Evolutionary conservation across 768 basidiomycete genomes (phyloP), one percentile per base, ranked within the genome.

Genomic region (Lentinula detonsa): DNA sequence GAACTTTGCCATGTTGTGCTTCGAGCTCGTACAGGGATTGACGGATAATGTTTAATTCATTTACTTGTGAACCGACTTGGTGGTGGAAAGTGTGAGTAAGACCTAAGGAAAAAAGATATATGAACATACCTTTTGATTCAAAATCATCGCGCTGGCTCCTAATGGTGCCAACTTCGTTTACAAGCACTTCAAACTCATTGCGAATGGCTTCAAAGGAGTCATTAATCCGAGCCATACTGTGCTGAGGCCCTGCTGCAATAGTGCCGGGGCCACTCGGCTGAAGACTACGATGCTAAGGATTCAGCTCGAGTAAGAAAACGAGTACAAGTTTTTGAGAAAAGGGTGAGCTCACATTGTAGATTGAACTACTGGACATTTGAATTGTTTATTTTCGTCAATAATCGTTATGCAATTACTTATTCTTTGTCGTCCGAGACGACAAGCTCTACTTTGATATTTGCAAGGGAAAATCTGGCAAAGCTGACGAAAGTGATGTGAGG

Each of bases 21-120:
- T 99, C 96, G 59, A 99, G 86, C 65, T 98, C 94, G 69, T 95
- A 95, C 10, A 98, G 80, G 2, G 90, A 85, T 68, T 93, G 88
- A 39, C 94, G 85, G 68, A 99, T 94, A 69, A 88, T 85, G 65
- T 89, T 91, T 59, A 98, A 78, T 71, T 98, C 96, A 71, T 86
- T 90, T 63, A 98, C 87, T 74, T 98, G 96, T 31, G 80, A 79
- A 4, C 83, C 81, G 53, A 93, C 92, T 93, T 70, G 1, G 23
- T 70, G 1, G 23, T 16, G 45, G 33, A 11, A 18, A 39, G 52
- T 57, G 49, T 59, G 53, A 63, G 60, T 56, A 53, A 58, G 28
- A 57, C 40, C 50, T 28, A 35, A 33, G 18, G 55, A 62, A 43
- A 43, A n/a, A 40, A 53, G 39, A 5, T 28, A 15, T 16, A 28